Evolutionary conservation across 495 filamentous ascomycete species (phyloP).

Genomic region (Daldinia vernicosa): DNA sequence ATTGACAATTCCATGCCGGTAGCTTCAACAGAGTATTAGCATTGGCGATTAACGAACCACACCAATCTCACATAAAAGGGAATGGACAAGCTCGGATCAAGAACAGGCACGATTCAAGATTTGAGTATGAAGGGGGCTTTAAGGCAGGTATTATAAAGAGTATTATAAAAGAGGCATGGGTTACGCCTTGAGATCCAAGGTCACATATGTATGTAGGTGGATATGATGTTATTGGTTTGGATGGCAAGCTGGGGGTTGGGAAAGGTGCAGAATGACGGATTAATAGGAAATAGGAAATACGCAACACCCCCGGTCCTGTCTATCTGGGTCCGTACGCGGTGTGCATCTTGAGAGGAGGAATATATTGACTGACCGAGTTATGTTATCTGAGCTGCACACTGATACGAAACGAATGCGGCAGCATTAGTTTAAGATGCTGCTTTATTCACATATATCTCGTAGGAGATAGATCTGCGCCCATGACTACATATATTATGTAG

Average conservation of each 20-base stretch:
- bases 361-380: conserved; percentile 26
- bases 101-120: conserved; percentile 7
- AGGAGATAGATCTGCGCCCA: conserved; percentile 21
- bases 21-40: conserved; percentile 31
- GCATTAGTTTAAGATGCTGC: conserved; percentile 21
- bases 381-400: conserved; percentile 13
- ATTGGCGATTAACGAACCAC: conserved; percentile 29
- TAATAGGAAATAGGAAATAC: conserved; percentile 31
- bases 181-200: conserved; percentile 21
- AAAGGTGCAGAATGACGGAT: conserved; percentile 26
- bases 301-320: conserved; percentile 11
- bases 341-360: conserved; percentile 2
- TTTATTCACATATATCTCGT: conserved; percentile 31
- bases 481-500: conserved; percentile 29
- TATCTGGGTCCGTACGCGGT: conserved; percentile 28
- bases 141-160: conserved; percentile 22
- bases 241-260: conserved; percentile 28
- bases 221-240: conserved; percentile 7
- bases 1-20: conserved; percentile 55
- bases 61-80: conserved; percentile 8
- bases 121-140: conserved; percentile 6
- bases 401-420: conserved; percentile 32
- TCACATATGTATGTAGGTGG: conserved; percentile 25
- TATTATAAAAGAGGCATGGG: conserved; percentile 30
- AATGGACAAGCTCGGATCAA: not conserved